A percentile compares a stretch with the other conserved stretches of the same genome.
Conservation (phyloP, 75 land plant genomes). For the Ceratopteris richardii region DNA sequence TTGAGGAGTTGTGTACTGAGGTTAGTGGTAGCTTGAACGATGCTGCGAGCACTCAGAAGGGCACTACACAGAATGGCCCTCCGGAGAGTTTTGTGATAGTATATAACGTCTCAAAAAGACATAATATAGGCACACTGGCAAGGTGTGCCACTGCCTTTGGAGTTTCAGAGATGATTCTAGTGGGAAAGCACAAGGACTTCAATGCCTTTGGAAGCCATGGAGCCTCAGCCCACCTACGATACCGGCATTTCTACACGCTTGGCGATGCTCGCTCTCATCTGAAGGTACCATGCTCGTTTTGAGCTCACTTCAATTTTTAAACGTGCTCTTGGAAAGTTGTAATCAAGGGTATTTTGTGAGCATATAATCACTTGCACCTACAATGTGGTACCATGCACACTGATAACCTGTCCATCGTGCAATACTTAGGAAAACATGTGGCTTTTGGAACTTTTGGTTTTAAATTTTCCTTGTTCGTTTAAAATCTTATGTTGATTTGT, state of each 20-base stretch:
- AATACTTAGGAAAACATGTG: too few species aligned
- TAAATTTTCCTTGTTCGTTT: too few species aligned
- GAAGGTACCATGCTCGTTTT: constrained; percentile 30
- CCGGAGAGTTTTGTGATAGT: constrained; percentile 69
- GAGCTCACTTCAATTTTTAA: background rate
- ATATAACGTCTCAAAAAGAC: constrained; percentile 85
- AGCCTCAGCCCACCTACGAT: constrained; percentile 64
- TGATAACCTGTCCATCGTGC: too few species aligned
- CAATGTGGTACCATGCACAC: too few species aligned
- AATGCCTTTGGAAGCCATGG: constrained; percentile 99
- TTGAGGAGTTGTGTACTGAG: too few species aligned
- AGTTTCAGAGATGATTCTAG: constrained; percentile 78
- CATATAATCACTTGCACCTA: too few species aligned
- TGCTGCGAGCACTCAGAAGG: too few species aligned
- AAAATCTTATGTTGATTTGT: too few species aligned
- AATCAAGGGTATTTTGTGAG: too few species aligned
- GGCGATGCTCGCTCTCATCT: constrained; percentile 55
- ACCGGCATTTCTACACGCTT: constrained; percentile 90
- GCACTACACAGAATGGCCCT: background rate
- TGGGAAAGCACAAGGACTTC: constrained; percentile 79
- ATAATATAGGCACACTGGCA: constrained; percentile 89
- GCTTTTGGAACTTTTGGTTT: too few species aligned
- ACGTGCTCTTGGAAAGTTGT: background rate
- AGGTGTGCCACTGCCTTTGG: constrained; percentile 94
- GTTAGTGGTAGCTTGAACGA: too few species aligned